phyloP scores from a whole-genome alignment of 2,329 filamentous ascomycete genomes.

The Alternaria consortialis region DNA sequence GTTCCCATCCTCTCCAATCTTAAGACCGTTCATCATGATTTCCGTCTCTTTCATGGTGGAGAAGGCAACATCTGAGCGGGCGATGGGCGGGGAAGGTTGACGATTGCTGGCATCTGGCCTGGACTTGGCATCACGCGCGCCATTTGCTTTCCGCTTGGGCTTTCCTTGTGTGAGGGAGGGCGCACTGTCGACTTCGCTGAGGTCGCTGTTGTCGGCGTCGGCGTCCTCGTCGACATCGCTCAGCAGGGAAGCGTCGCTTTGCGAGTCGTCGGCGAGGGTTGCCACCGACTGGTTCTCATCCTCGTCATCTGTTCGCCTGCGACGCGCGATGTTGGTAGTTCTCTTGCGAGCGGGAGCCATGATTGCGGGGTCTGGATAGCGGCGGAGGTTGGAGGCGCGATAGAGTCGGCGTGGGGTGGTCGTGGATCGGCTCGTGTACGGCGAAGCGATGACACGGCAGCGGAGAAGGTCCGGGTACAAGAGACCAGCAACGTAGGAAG shows the following conservation, averaged over 20 bases:
- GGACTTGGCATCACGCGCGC: slow-evolving; percentile 45
- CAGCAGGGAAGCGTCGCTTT: slow-evolving; percentile 68
- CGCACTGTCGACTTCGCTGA: slow-evolving; percentile 61
- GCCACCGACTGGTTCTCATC: slow-evolving; percentile 53
- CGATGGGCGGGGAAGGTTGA: slow-evolving; percentile 48
- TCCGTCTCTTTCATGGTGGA: slow-evolving; percentile 64
- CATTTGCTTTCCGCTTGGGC: slow-evolving; percentile 51
- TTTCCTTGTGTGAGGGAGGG: slow-evolving; percentile 48
- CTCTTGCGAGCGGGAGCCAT: slow-evolving; percentile 52
- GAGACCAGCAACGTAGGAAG: slow-evolving; percentile 21
- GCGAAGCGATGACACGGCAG: slow-evolving; percentile 33
- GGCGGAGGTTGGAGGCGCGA: slow-evolving; percentile 22
- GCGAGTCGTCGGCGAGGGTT: slow-evolving; percentile 67
- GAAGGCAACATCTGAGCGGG: slow-evolving; percentile 51
- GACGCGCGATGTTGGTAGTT: slow-evolving; percentile 48
- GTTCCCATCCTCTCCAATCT: slow-evolving; percentile 54
- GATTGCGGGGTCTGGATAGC: slow-evolving; percentile 27
- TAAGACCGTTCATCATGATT: slow-evolving; percentile 68
- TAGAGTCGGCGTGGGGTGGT: slow-evolving; percentile 30
- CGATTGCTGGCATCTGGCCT: slow-evolving; percentile 37
- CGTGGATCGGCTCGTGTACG: slow-evolving; percentile 33
- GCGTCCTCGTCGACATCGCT: slow-evolving; percentile 67
- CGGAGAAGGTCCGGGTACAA: slow-evolving; percentile 31
- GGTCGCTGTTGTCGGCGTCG: slow-evolving; percentile 67
- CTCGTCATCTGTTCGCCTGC: slow-evolving; percentile 52